Base-by-base conservation (phyloP, 2,329 filamentous ascomycete species). In the Balansia obtecta region DNA sequence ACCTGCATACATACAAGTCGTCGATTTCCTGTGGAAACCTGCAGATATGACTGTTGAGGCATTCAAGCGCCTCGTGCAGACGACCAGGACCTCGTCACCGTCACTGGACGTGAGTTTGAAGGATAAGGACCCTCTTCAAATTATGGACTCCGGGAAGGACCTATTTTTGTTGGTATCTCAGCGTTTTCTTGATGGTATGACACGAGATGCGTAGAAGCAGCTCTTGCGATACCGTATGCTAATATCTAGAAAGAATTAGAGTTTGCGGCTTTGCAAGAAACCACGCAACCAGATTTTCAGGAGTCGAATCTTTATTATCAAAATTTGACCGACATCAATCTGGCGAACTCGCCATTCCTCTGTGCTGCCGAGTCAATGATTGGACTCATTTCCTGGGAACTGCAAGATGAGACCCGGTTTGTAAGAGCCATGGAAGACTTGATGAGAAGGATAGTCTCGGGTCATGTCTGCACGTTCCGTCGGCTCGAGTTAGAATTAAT, bases 401-500 rank as follows among this genome's bases (percentile, higher is more conserved):
- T 70, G 48, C 50, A 56, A 8, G 56, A 65, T 15, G 60, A 57
- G 0, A 57, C 62, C 5, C 56, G 53, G 2, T 62, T 76, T 27
- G 49, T 58, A 6, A 52, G 56, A 4, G 61, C 61, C 33, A 58
- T 77, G 30, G 53, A 60, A 33, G 57, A 58, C 3, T 59, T 77
- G 5, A 54, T 63, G 22, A 60, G 64, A 39, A 65, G 62, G 13
- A 60, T 72, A 46, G 58, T 58, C 32, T 59, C 57, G n/a, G 68
- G 67, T 9, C 60, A 58, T 41, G 63, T 73, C 18, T 59, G 55
- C 13, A 73, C 69, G 15, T 63, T 71, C 16, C 69, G 76, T 13
- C 69, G 68, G 44, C 60, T 76, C 1, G 76, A 80, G 59, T 60
- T 80, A 16, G 73, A 77, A 51, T 57, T 78, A 4, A 65, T 79